Base-by-base conservation (phyloP, 306 rosid species). In the Trifolium repens region DNA sequence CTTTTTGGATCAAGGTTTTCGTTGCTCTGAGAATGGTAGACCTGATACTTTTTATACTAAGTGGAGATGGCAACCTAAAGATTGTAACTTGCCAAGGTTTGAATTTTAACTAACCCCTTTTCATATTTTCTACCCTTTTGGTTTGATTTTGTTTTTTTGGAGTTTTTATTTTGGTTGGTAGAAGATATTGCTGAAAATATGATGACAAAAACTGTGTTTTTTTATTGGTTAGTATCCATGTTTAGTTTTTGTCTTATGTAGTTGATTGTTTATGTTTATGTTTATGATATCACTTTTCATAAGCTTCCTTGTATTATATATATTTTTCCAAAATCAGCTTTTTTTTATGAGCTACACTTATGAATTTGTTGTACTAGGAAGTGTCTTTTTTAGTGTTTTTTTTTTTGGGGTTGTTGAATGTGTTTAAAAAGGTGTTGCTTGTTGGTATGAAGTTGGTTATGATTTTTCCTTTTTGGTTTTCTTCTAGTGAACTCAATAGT, bases 31-130 rank as follows among this genome's bases (percentile, higher is more conserved):
- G 79, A 89, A 88, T 72, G 90, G 93, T 5, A 87, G 97, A 43
- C 91, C 91, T 71, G 97, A 89, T 66, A 66, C 69, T 42, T 81
- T 89, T 82, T 89, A 85, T 66, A 88, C 96, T 44, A 93, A 91
- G 62, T 91, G 98, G 97, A 89, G 96, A 55, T 93, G 98, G 98
- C 96, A 91, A 46, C 98, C 98, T 66, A 83, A 82, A 72, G 71
- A 62, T 72, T 93, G 98, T 81, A 84, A 87, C 85, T 85, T 93
- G 87, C 97, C 98, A 78, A 91, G 98, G 98, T 93, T 73, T 52
- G 9, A 0, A 4, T 93, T 73, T 52, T 6, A 0, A 4, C 9
- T 43, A 7, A 5, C 44, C 68, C 77, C 53, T 30, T 34, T 26
- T 37, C 65, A 16, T 60, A 27, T 12, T 11, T 53, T 30, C 13